A percentile compares a stretch with the other conserved stretches of the same genome.
phyloP scores from a whole-genome alignment of 106 monocot species.

The Hemerocallis citrina region DNA sequence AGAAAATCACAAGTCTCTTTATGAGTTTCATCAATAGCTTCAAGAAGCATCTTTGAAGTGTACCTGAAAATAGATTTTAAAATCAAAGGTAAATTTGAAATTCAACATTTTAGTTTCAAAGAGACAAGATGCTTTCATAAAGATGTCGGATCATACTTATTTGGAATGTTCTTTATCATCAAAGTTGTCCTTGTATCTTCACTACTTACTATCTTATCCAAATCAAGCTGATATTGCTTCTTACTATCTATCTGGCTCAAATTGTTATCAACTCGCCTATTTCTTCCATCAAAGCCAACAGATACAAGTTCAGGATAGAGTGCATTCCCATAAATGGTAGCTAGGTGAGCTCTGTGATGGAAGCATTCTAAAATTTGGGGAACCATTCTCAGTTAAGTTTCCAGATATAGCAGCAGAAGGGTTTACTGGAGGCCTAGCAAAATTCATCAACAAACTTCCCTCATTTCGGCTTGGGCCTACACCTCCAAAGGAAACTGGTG shows the following conservation, averaged over 20 bases:
- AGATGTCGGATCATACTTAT: conserved; percentile 40
- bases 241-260: conserved; percentile 42
- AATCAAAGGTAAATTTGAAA: conserved; percentile 3
- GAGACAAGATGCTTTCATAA: too few relatives aligned
- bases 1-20: conserved; percentile 74
- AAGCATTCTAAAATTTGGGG: conserved; percentile 37
- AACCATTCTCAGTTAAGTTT: conserved; percentile 22
- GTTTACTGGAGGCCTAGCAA: conserved; percentile 16
- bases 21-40: conserved; percentile 77
- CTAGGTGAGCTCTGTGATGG: conserved; percentile 22
- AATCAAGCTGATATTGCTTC: conserved; percentile 67
- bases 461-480: conserved; percentile 29
- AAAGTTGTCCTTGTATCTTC: conserved; percentile 81
- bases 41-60: conserved; percentile 82
- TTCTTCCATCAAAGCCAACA: conserved; percentile 28
- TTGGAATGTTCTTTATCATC: conserved; percentile 96
- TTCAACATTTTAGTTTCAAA: not conserved
- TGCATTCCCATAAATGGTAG: conserved; percentile 18
- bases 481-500: conserved; percentile 35
- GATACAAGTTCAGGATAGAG: conserved; percentile 27
- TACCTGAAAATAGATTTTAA: conserved; percentile 43
- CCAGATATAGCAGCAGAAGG: conserved; percentile 6
- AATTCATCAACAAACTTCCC: conserved; percentile 32
- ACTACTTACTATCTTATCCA: conserved; percentile 64
- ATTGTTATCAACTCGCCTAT: conserved; percentile 18